Evolutionary conservation across 2,329 filamentous ascomycete genomes (phyloP).

Genomic region (Grosmannia huntii): DNA sequence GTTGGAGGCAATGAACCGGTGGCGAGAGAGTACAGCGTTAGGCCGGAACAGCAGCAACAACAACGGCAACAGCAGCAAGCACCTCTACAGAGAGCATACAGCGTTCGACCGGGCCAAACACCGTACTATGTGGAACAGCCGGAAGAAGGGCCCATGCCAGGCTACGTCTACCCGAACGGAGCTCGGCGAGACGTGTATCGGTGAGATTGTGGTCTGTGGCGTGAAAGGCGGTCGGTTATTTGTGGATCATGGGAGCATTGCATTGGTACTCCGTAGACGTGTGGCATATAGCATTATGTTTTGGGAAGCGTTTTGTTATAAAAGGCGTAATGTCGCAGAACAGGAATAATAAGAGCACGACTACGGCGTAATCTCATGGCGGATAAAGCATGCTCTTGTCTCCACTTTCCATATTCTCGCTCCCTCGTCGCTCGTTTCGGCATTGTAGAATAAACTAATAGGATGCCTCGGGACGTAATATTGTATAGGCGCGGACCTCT

Average conservation of each 20-base stretch:
- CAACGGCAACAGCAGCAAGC: conserved; percentile 19
- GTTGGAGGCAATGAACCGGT: not conserved
- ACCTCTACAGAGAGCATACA: conserved; percentile 24
- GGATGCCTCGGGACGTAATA: too few relatives aligned
- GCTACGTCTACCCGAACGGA: conserved; percentile 33
- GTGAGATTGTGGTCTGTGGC: not conserved
- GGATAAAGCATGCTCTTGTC: not conserved
- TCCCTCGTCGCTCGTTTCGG: not conserved
- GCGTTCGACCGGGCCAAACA: conserved; percentile 21
- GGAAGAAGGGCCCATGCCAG: conserved; percentile 18
- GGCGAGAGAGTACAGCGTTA: conserved; percentile 10
- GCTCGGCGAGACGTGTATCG: conserved; percentile 6
- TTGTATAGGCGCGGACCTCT: too few relatives aligned
- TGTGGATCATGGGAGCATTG: not conserved
- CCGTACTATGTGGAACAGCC: conserved; percentile 8
- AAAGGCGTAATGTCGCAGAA: not conserved
- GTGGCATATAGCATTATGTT: not conserved
- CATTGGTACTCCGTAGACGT: not conserved
- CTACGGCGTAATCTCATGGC: not conserved
- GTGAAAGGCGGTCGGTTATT: not conserved
- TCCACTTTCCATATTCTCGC: not conserved
- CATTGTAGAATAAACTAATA: too few relatives aligned
- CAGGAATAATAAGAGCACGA: not conserved
- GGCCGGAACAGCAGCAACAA: conserved; percentile 7
- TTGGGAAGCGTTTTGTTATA: not conserved